Evolutionary conservation across 805 yeast species (phyloP), one percentile per base, ranked within the genome.

Genomic region (Lipomyces japonicus): DNA sequence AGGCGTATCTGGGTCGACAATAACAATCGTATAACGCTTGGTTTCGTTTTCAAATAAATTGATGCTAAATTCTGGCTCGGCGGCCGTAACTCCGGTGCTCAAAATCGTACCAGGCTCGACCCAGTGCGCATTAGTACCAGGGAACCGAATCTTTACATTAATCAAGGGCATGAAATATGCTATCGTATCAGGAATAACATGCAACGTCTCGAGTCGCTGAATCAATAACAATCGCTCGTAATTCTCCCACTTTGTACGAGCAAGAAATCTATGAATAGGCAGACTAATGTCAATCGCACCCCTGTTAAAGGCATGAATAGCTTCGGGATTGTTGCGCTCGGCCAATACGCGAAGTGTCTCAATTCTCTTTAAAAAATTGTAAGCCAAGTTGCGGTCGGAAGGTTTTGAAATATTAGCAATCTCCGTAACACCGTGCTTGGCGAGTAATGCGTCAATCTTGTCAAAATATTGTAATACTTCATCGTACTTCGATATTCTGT

Each of bases 1-100:
- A 14, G 97, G 96, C 39, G 81, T 79, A 68, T 93, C 98, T 16
- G 97, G 96, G 66, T 91, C 90, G 24, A 93, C 93, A 42, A 93
- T 69, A 39, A 91, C 65, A 6, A 90, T 75, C 0, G 97, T 80
- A 70, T 88, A 93, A 48, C 79, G 70, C 52, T 79, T 80, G 9
- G 73, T 65, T n/a, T 59, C 63, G 21, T 62, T 57, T 12, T 78
- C 87, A 62, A 80, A 90, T 64, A 86, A 93, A 60, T 83, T 83
- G 42, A 91, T 74, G 64, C 80, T 76, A 48, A 91, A 71, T 21
- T 80, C 75, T n/a, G 97, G 97, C 12, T 88, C 85, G 58, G 79
- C 77, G 28, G 76, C 67, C 2, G 90, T 87, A 14, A 81, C 87
- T 58, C 78, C 79, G 21, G 93, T 79, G 1, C 95, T 84, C 52